phyloP scores from a whole-genome alignment of 208 protist species.

The Acanthamoeba polyphaga region DNA sequence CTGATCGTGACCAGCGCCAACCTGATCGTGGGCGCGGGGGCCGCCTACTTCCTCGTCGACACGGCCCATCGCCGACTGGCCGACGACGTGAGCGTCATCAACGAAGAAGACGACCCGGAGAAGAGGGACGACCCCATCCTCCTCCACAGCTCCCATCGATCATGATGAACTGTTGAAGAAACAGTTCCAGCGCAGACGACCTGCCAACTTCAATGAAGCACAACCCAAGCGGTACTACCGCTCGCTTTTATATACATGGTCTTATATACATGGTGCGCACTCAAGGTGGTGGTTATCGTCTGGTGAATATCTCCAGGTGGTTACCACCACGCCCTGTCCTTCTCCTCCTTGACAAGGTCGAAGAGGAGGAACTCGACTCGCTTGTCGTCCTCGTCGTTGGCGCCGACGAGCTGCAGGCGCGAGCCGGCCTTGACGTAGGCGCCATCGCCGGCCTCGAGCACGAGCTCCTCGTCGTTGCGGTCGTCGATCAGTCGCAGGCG shows the following conservation, averaged over 20 bases:
- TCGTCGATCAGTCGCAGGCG: not conserved
- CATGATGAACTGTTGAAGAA: too few relatives aligned
- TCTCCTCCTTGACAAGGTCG: conserved; percentile 61
- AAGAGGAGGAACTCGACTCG: conserved; percentile 77
- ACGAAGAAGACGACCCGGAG: not conserved
- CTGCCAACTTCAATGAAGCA: too few relatives aligned
- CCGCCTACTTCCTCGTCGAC: conserved; percentile 25
- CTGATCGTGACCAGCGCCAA: conserved; percentile 52
- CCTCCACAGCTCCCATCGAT: too few relatives aligned
- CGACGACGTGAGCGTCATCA: conserved; percentile 17
- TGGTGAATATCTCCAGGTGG: not conserved
- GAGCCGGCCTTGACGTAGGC: conserved; percentile 33
- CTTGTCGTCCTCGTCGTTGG: not conserved
- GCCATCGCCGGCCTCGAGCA: conserved; percentile 49
- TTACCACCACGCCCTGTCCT: not conserved
- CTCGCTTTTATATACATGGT: too few relatives aligned
- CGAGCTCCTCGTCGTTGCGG: not conserved
- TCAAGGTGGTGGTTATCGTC: too few relatives aligned
- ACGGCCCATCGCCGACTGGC: conserved; percentile 39
- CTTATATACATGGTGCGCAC: too few relatives aligned
- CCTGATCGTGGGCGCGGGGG: conserved; percentile 37
- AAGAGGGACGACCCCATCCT: not conserved
- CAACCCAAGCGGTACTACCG: too few relatives aligned
- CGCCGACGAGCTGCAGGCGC: conserved; percentile 14
- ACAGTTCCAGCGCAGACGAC: too few relatives aligned